phyloP scores from a whole-genome alignment of 768 basidiomycete genomes.

The Agrocybe praecox region DNA sequence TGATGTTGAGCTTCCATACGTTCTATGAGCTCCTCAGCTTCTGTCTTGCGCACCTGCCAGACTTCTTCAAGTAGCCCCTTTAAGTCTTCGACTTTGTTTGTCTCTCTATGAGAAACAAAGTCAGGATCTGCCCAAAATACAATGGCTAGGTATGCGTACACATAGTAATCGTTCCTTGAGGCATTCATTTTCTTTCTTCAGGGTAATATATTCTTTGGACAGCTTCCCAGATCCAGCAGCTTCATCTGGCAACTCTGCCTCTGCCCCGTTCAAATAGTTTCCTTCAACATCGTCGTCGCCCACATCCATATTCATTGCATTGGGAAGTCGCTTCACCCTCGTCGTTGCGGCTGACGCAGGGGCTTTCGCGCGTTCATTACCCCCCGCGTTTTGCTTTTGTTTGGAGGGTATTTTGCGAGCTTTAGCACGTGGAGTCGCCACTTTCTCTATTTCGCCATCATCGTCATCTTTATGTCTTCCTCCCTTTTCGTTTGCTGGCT shows the following conservation, averaged over 20 bases:
- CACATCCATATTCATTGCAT: slow-evolving; percentile 9
- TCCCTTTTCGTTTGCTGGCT: neutral
- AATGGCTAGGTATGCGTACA: slow-evolving; percentile 14
- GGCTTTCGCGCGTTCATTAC: slow-evolving; percentile 14
- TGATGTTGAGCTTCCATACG: slow-evolving; percentile 54
- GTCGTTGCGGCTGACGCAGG: neutral
- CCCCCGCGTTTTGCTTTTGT: slow-evolving; percentile 19
- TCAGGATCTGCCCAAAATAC: neutral
- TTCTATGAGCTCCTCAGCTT: slow-evolving; percentile 59
- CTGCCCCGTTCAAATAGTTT: slow-evolving; percentile 5
- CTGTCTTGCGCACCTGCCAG: slow-evolving; percentile 59
- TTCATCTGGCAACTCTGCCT: slow-evolving; percentile 17
- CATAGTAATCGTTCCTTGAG: slow-evolving; percentile 25
- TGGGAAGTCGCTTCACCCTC: slow-evolving; percentile 3
- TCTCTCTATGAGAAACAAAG: slow-evolving; percentile 31
- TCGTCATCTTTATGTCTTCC: neutral
- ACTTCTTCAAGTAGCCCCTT: slow-evolving; percentile 61
- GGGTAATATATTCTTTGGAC: neutral
- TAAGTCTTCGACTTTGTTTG: slow-evolving; percentile 46
- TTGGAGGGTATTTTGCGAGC: slow-evolving; percentile 13
- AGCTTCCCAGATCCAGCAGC: slow-evolving; percentile 10
- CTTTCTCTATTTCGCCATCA: slow-evolving; percentile 13
- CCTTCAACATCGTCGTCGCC: slow-evolving; percentile 3
- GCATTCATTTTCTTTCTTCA: slow-evolving; percentile 11
- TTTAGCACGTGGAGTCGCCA: slow-evolving; percentile 10